Conservation (phyloP, 257 asterid genomes). For the Solanum clarkiae region DNA sequence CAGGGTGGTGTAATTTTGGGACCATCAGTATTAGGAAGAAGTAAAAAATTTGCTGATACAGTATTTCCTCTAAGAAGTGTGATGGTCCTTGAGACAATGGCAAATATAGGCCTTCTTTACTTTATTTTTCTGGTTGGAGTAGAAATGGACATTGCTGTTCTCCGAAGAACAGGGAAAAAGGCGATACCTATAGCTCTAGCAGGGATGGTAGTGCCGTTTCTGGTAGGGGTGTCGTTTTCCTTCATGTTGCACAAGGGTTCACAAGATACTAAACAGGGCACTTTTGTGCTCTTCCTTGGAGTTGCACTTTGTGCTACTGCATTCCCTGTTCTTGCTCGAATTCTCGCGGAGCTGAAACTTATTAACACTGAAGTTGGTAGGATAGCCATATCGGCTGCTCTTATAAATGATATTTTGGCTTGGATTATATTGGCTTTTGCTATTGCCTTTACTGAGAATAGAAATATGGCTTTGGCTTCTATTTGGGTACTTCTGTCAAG, state of each 20-base stretch:
- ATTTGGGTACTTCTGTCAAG: background rate
- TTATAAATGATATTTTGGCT: background rate
- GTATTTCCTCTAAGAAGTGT: background rate
- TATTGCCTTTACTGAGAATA: background rate
- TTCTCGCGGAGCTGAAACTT: slow-evolving; percentile 13
- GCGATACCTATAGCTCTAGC: background rate
- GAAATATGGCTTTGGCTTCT: background rate
- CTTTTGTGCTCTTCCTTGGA: background rate
- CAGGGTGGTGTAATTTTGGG: slow-evolving; percentile 8
- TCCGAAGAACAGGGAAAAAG: background rate
- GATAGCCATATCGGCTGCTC: background rate
- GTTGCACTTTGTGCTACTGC: slow-evolving; percentile 15
- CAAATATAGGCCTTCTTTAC: slow-evolving; percentile 1
- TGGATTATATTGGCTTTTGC: background rate
- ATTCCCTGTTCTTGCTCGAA: slow-evolving; percentile 18
- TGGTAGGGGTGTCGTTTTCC: background rate
- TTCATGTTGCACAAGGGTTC: background rate
- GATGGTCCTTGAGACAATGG: slow-evolving; percentile 4
- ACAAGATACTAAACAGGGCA: background rate
- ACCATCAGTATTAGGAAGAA: slow-evolving; percentile 3
- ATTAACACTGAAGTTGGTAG: slow-evolving; percentile 10
- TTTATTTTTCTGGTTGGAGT: slow-evolving; percentile 1
- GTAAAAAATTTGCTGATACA: background rate
- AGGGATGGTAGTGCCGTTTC: slow-evolving; percentile 7
- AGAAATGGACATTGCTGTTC: background rate